Percentiles rank a stretch among this genome's conserved stretches.
Conservation (phyloP, 2,329 filamentous ascomycete genomes). For the Monosporascus sp. region DNA sequence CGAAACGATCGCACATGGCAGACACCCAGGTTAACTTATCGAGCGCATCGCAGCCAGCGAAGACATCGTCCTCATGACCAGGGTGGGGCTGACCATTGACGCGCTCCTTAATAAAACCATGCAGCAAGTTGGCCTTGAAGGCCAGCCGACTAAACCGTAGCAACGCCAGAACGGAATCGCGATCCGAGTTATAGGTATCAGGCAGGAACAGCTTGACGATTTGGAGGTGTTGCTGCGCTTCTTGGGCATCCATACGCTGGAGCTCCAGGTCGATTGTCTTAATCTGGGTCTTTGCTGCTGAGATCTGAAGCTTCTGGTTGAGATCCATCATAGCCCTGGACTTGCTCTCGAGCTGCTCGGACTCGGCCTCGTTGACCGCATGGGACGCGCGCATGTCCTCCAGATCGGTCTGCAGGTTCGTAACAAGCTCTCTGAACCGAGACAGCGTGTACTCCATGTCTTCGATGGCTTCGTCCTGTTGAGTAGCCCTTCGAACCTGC, state of each 20-base stretch:
- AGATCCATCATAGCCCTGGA: constrained; percentile 95
- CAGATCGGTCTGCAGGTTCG: constrained; percentile 76
- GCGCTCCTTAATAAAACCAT: constrained; percentile 73
- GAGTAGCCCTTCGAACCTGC: constrained; percentile 63
- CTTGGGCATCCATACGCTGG: constrained; percentile 78
- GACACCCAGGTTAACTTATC: constrained; percentile 83
- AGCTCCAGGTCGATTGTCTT: constrained; percentile 93
- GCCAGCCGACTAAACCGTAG: constrained; percentile 81
- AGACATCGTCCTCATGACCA: constrained; percentile 70
- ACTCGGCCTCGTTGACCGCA: constrained; percentile 87
- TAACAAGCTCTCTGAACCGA: constrained; percentile 84
- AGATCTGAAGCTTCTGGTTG: constrained; percentile 88
- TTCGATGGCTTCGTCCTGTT: constrained; percentile 75
- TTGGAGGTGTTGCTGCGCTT: constrained; percentile 79
- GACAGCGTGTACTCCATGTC: constrained; percentile 88
- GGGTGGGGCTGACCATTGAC: constrained; percentile 62
- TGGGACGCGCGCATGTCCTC: constrained; percentile 91
- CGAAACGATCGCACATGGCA: constrained; percentile 78
- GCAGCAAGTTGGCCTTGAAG: constrained; percentile 80
- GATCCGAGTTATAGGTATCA: constrained; percentile 73
- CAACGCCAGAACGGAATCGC: constrained; percentile 81
- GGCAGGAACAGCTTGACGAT: constrained; percentile 88
- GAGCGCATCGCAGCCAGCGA: constrained; percentile 73
- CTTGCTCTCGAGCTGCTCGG: constrained; percentile 80
- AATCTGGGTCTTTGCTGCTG: constrained; percentile 83